phyloP scores from a whole-genome alignment of 2,329 filamentous ascomycete genomes.

The Trichoderma sp. region DNA sequence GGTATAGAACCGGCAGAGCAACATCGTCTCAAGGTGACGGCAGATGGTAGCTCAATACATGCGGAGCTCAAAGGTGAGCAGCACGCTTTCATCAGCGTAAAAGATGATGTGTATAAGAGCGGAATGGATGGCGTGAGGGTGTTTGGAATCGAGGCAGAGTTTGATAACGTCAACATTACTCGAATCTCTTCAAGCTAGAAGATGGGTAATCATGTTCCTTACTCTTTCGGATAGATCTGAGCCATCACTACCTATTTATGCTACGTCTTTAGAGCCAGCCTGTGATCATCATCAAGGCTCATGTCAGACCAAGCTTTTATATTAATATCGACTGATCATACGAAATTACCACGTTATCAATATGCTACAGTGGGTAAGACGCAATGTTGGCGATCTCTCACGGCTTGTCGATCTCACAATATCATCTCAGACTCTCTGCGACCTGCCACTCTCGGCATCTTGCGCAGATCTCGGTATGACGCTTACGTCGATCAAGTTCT shows the following conservation, averaged over 20 bases:
- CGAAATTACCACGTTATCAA: neutral
- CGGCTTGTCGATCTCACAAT: neutral
- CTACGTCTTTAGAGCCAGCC: neutral
- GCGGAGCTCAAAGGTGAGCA: slow-evolving; percentile 24
- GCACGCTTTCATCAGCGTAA: slow-evolving; percentile 19
- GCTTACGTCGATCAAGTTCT: slow-evolving; percentile 14
- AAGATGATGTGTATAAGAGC: slow-evolving; percentile 20
- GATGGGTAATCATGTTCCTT: neutral
- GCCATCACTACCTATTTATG: neutral
- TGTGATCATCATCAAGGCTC: neutral
- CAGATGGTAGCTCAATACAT: slow-evolving; percentile 20
- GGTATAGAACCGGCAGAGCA: slow-evolving; percentile 13
- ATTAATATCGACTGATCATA: neutral
- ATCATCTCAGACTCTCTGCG: neutral
- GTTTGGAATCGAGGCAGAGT: slow-evolving; percentile 24
- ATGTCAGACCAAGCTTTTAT: neutral
- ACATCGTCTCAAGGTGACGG: slow-evolving; percentile 23
- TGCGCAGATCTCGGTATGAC: neutral
- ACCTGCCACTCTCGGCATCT: slow-evolving; percentile 5
- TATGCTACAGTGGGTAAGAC: neutral
- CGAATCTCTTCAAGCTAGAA: neutral
- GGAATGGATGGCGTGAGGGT: slow-evolving; percentile 27
- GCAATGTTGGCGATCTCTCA: neutral
- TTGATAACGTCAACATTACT: slow-evolving; percentile 27
- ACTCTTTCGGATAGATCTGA: too few species aligned